Conservation (phyloP, 805 yeast genomes). For the Metschnikowia borealis region DNA sequence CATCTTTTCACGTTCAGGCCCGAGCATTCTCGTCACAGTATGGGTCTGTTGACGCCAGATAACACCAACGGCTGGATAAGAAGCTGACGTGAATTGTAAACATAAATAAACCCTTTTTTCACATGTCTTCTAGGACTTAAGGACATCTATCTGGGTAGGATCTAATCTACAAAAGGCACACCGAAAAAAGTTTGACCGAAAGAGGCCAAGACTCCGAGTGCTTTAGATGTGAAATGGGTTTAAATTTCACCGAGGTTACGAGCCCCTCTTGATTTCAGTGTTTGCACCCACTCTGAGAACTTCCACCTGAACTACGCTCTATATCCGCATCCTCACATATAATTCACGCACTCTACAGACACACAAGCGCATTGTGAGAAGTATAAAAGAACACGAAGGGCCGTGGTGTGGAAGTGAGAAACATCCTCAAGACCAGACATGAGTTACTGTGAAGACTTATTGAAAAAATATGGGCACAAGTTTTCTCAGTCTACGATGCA, state of each 20-base stretch:
- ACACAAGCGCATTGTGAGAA: constrained; percentile 10
- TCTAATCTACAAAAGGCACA: neutral
- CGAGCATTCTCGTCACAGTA: neutral
- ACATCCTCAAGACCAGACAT: constrained; percentile 4
- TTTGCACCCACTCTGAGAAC: neutral
- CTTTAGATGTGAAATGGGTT: neutral
- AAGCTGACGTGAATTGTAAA: neutral
- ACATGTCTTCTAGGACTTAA: neutral
- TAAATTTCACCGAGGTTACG: neutral
- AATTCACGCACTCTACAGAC: constrained; percentile 6
- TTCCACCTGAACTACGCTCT: no score
- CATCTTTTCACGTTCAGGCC: neutral
- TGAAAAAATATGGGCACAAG: constrained; percentile 18
- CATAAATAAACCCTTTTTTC: neutral
- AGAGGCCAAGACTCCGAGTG: neutral
- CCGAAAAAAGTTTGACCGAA: no score
- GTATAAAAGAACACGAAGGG: neutral
- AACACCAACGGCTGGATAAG: neutral
- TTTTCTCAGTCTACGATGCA: constrained; percentile 35
- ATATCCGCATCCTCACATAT: neutral
- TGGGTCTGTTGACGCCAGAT: neutral
- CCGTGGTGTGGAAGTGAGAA: neutral
- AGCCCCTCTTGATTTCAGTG: neutral
- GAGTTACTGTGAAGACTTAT: constrained; percentile 20
- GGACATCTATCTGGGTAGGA: neutral